phyloP scores from a whole-genome alignment of 2,329 filamentous ascomycete genomes.

The Pseudopyrenochaeta lycopersici region DNA sequence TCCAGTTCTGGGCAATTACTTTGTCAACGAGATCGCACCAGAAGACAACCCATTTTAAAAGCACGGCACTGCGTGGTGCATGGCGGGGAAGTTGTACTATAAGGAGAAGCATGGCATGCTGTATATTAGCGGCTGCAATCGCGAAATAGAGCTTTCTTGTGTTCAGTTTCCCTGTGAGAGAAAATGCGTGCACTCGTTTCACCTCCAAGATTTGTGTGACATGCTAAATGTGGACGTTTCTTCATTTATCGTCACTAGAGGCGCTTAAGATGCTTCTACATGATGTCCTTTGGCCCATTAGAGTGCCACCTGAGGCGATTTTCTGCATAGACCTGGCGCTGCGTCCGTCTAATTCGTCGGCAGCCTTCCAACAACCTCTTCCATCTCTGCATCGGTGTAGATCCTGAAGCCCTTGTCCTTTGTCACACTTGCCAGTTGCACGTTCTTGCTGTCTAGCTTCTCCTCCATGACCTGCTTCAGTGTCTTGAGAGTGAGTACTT shows the following conservation, averaged over 20 bases:
- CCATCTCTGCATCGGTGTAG: conserved; percentile 98
- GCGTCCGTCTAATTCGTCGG: conserved; percentile 55
- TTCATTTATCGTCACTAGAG: conserved; percentile 37
- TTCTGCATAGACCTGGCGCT: background rate
- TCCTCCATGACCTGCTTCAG: conserved; percentile 99
- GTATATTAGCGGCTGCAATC: conserved; percentile 37
- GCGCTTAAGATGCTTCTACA: conserved; percentile 18
- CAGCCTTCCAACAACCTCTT: conserved; percentile 84
- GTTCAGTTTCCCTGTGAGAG: conserved; percentile 4
- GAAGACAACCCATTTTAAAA: conserved; percentile 69
- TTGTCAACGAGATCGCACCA: conserved; percentile 65
- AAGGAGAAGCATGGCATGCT: conserved; percentile 27
- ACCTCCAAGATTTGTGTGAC: background rate
- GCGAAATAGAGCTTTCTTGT: conserved; percentile 43
- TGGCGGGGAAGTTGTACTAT: conserved; percentile 20
- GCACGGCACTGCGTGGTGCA: conserved; percentile 1
- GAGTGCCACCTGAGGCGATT: background rate
- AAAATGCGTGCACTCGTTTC: background rate
- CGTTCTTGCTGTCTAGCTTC: conserved; percentile 98
- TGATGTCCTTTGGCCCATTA: conserved; percentile 5
- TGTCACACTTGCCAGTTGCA: conserved; percentile 96
- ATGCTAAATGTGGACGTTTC: conserved; percentile 22
- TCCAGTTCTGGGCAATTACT: conserved; percentile 66
- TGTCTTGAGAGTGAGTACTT: conserved; percentile 95
- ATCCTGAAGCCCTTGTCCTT: conserved; percentile 98